A percentile compares a stretch with the other conserved stretches of the same genome.
These are phyloP conservation scores for Neltuma alba DNA, from an alignment of 306 rosid species.

Conservation along the genomic window DNA sequence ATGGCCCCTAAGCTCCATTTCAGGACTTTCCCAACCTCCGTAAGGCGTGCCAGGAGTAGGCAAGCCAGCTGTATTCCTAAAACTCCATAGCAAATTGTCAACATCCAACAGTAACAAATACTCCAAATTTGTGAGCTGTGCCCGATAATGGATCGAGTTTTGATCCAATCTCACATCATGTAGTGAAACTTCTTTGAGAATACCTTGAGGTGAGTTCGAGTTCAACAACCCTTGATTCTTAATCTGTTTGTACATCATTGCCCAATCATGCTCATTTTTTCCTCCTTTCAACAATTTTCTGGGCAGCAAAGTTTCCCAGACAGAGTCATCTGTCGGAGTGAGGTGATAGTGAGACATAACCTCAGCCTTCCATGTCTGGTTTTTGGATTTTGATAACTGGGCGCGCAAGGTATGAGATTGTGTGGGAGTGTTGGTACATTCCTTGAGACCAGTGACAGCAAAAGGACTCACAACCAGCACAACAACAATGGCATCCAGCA, in stretches of 20 bases:
- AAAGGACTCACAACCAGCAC: neutral
- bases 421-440: neutral
- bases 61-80: slow-evolving; percentile 63
- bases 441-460: neutral
- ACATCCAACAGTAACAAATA: slow-evolving; percentile 57
- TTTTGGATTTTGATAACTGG: no score
- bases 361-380: no score
- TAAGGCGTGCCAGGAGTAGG: slow-evolving; percentile 52
- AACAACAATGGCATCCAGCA: neutral
- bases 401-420: neutral
- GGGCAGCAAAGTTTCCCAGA: neutral
- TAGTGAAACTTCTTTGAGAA: slow-evolving; percentile 56
- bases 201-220: slow-evolving; percentile 10
- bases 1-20: slow-evolving; percentile 63
- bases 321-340: neutral
- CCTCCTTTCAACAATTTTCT: slow-evolving; percentile 17
- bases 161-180: slow-evolving; percentile 56
- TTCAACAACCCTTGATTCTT: slow-evolving; percentile 28
- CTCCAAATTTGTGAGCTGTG: slow-evolving; percentile 61
- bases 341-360: neutral
- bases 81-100: slow-evolving; percentile 59
- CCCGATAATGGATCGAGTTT: slow-evolving; percentile 46
- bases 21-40: slow-evolving; percentile 51
- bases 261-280: slow-evolving; percentile 51
- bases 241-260: slow-evolving; percentile 50